Evolutionary conservation across 345 rosid species (phyloP).

Genomic region (Mallotus nudiflorus): DNA sequence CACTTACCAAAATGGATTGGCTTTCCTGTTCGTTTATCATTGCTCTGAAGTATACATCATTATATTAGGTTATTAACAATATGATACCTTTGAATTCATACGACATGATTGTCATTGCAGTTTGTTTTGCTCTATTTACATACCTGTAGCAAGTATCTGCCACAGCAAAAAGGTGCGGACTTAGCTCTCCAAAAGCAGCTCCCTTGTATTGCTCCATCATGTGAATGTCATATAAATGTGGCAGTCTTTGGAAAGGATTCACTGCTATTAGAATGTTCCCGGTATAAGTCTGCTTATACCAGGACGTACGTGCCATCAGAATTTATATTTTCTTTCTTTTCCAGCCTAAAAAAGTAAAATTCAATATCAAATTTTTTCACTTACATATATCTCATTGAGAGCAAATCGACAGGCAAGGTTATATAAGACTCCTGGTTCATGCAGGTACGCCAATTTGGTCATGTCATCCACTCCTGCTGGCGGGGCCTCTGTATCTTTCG

Average conservation of each 20-base stretch:
- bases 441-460: slow-evolving; percentile 67
- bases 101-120: background rate
- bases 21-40: slow-evolving; percentile 71
- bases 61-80: background rate
- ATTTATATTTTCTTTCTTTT: no score
- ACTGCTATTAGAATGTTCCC: slow-evolving; percentile 67
- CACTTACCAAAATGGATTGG: slow-evolving; percentile 75
- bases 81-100: background rate
- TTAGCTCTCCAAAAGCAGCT: slow-evolving; percentile 63
- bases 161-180: slow-evolving; percentile 61
- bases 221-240: slow-evolving; percentile 57
- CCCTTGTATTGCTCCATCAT: slow-evolving; percentile 70
- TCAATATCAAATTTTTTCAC: no score
- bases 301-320: slow-evolving; percentile 30
- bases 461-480: slow-evolving; percentile 69
- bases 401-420: slow-evolving; percentile 57
- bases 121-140: background rate
- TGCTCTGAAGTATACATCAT: slow-evolving; percentile 42
- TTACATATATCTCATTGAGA: slow-evolving; percentile 60
- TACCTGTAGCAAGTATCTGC: slow-evolving; percentile 67
- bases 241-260: slow-evolving; percentile 61
- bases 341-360: no score
- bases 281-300: slow-evolving; percentile 53
- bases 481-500: slow-evolving; percentile 60
- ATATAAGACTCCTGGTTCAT: slow-evolving; percentile 65